Evolutionary conservation across 1,284 basidiomycete species (phyloP), one percentile per base, ranked within the genome.

Genomic region (Rhodotorula sp.): DNA sequence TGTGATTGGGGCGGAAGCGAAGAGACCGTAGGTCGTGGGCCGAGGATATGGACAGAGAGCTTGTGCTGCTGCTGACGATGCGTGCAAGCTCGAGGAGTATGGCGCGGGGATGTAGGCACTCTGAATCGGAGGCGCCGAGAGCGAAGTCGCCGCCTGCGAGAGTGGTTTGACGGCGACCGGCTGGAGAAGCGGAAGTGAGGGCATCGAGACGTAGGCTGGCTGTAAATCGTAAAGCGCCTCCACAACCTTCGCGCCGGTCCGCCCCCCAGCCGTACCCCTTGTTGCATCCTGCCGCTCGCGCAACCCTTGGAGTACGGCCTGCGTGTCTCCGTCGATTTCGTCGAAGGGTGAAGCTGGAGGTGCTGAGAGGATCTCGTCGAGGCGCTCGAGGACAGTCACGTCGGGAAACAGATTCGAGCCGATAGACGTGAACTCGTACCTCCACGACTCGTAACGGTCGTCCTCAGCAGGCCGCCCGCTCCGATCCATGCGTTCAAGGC

Each of bases 61-160:
- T 71, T 86, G 86, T 69, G 89, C 87, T 13, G 84, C 79, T 51
- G 90, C 83, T 75, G 91, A 89, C 0, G 64, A 63, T 7, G 68
- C 48, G 82, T 77, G 2, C 86, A 81, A 86, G 9, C 83, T 81
- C 28, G 85, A 84, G 0, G 83, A 84, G 74, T 55, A 64, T 2
- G 70, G 63, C 30, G 72, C 31, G 72, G 65, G 65, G 75, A 73
- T 52, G 74, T 62, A 44, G 40, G 67, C 63, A n/a, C 48, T 48
- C 47, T 68, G 59, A 48, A 67, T 59, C 2, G 72, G 75, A 28
- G 73, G 71, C 1, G 48, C 54, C 59, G 66, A 56, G 71, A 51
- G 46, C 7, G 54, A 68, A 7, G 64, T 59, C 0, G 69, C 67
- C 13, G 64, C 47, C n/a, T 51, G 61, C 6, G 69, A 67, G 56